phyloP scores from a whole-genome alignment of 306 rosid species.

The Lithocarpus polystachyus region DNA sequence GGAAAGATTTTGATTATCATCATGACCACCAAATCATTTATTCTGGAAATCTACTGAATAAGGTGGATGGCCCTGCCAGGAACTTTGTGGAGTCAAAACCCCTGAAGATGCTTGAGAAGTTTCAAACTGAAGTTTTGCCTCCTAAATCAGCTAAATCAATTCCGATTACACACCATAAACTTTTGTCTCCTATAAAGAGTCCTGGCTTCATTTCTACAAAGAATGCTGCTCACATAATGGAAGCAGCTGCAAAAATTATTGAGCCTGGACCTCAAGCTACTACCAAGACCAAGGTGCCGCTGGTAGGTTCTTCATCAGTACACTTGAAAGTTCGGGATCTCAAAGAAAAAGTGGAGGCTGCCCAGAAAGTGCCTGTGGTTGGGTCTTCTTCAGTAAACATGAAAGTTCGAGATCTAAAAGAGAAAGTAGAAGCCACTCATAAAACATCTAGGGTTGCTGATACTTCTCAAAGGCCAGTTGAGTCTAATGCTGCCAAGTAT shows the following conservation, averaged over 20 bases:
- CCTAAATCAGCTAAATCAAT: constrained; percentile 89
- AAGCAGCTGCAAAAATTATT: constrained; percentile 91
- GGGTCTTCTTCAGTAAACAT: constrained; percentile 53
- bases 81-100: constrained; percentile 51
- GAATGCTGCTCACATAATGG: constrained; percentile 90
- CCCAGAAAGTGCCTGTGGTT: constrained; percentile 48
- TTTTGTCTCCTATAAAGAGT: constrained; percentile 83
- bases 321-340: constrained; percentile 78
- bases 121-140: constrained; percentile 90
- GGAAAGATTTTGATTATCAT: constrained; percentile 45
- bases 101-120: constrained; percentile 67
- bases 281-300: constrained; percentile 50
- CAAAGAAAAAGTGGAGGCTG: constrained; percentile 67
- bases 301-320: constrained; percentile 47
- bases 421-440: constrained; percentile 53
- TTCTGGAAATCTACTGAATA: constrained; percentile 55
- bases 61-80: constrained; percentile 42
- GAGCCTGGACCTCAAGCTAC: constrained; percentile 62
- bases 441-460: constrained; percentile 52
- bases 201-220: constrained; percentile 71
- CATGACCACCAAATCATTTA: constrained; percentile 48
- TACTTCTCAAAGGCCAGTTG: constrained; percentile 50
- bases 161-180: constrained; percentile 88
- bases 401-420: constrained; percentile 54
- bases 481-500: constrained; percentile 72